phyloP scores from a whole-genome alignment of 345 rosid species.

The Sonneratia alba region DNA sequence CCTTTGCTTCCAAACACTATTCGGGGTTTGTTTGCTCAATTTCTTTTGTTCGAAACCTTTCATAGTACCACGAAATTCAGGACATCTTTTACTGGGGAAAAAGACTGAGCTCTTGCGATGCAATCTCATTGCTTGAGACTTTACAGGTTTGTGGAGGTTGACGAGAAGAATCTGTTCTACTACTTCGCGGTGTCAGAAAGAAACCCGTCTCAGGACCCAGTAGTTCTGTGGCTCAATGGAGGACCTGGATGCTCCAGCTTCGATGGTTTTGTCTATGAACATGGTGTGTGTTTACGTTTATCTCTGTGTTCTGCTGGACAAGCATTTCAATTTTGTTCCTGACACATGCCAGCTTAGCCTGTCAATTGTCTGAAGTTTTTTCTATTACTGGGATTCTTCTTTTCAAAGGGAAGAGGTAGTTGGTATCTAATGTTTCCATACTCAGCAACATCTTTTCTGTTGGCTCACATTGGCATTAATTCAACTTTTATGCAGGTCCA shows the following conservation, averaged over 20 bases:
- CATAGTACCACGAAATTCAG: background rate
- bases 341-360: background rate
- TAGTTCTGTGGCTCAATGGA: slow-evolving; percentile 92
- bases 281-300: slow-evolving; percentile 29
- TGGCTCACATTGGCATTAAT: background rate
- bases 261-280: slow-evolving; percentile 81
- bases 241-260: slow-evolving; percentile 98
- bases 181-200: slow-evolving; percentile 74
- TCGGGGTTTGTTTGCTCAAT: slow-evolving; percentile 12
- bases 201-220: slow-evolving; percentile 58
- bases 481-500: slow-evolving; percentile 48
- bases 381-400: background rate
- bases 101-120: background rate
- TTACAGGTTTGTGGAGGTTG: slow-evolving; percentile 60
- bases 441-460: background rate
- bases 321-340: background rate
- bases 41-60: background rate
- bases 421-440: no score
- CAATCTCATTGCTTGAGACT: background rate
- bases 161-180: slow-evolving; percentile 52
- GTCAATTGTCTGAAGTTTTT: background rate
- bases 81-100: background rate
- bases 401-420: background rate
- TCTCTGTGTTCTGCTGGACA: background rate
- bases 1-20: slow-evolving; percentile 16